These are phyloP conservation scores for Phytophthora aleatoria DNA, from an alignment of 352 stramenopile species.

Conservation along the genomic window DNA sequence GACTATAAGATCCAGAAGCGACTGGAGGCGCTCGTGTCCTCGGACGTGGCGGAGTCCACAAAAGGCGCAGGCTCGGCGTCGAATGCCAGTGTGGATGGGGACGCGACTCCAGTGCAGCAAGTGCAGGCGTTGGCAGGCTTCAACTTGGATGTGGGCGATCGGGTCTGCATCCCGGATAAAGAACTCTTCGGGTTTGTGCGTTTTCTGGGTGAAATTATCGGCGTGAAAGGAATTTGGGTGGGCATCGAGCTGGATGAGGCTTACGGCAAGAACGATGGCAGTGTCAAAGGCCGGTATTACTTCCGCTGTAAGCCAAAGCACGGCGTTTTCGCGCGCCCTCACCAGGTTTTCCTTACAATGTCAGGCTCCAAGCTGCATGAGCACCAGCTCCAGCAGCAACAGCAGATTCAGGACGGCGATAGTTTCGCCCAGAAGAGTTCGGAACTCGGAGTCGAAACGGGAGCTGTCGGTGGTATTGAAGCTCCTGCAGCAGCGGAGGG, in stretches of 20 bases:
- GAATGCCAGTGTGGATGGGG: slow-evolving; percentile 64
- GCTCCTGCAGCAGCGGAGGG: slow-evolving; percentile 21
- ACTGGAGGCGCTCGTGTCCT: slow-evolving; percentile 63
- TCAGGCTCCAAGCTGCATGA: slow-evolving; percentile 57
- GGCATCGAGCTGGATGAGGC: slow-evolving; percentile 81
- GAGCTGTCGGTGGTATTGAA: slow-evolving; percentile 32
- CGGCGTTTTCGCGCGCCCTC: slow-evolving; percentile 77
- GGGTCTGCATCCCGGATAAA: slow-evolving; percentile 86
- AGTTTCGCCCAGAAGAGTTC: slow-evolving; percentile 28
- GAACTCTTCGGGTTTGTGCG: slow-evolving; percentile 84
- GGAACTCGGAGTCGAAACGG: slow-evolving; percentile 29
- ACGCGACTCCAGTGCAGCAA: slow-evolving; percentile 25
- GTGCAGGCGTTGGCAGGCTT: slow-evolving; percentile 39
- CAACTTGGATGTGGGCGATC: slow-evolving; percentile 68
- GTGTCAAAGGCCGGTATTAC: slow-evolving; percentile 80
- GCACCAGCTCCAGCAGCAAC: slow-evolving; percentile 51
- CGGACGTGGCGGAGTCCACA: slow-evolving; percentile 29
- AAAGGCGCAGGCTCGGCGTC: slow-evolving; percentile 36
- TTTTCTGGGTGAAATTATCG: slow-evolving; percentile 73
- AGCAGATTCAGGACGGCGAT: slow-evolving; percentile 35
- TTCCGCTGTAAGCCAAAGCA: slow-evolving; percentile 82
- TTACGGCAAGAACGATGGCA: slow-evolving; percentile 84
- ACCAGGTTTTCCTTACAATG: slow-evolving; percentile 78
- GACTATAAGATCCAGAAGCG: slow-evolving; percentile 88
- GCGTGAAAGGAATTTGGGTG: slow-evolving; percentile 75